phyloP scores from a whole-genome alignment of 371 early-diverging fungal genomes.

The Rhizopus microsporus region DNA sequence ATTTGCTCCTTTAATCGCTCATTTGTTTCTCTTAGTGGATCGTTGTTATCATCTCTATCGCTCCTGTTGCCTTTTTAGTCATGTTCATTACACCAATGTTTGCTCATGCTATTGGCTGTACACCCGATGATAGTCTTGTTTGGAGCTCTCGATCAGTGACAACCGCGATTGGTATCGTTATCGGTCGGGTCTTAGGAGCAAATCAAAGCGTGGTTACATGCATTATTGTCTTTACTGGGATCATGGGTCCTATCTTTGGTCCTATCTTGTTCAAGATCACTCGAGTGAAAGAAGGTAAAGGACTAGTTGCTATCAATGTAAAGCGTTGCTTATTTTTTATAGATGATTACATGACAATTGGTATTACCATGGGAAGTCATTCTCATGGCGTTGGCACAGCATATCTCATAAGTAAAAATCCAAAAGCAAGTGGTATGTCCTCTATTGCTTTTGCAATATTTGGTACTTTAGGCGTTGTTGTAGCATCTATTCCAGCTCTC shows the following conservation, averaged over 20 bases:
- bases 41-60: slow-evolving; percentile 16
- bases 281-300: slow-evolving; percentile 28
- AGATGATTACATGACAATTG: slow-evolving; percentile 41
- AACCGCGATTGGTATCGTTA: slow-evolving; percentile 40
- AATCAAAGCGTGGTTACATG: slow-evolving; percentile 31
- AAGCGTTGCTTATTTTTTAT: not conserved
- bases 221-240: slow-evolving; percentile 33
- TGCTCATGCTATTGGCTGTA: slow-evolving; percentile 31
- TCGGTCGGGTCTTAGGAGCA: slow-evolving; percentile 27
- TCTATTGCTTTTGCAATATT: slow-evolving; percentile 37
- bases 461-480: slow-evolving; percentile 31
- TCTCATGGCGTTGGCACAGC: slow-evolving; percentile 41
- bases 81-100: slow-evolving; percentile 38
- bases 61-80: slow-evolving; percentile 24
- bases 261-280: slow-evolving; percentile 22
- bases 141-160: slow-evolving; percentile 34
- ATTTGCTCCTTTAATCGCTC: not conserved
- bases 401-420: slow-evolving; percentile 28
- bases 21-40: slow-evolving; percentile 17
- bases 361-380: slow-evolving; percentile 34
- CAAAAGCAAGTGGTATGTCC: slow-evolving; percentile 31
- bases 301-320: not conserved
- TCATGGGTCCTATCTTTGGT: slow-evolving; percentile 31
- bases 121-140: slow-evolving; percentile 24
- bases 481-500: slow-evolving; percentile 31